Base-by-base conservation (phyloP, 2,329 filamentous ascomycete genomes). In the Sporothrix schenckii region DNA sequence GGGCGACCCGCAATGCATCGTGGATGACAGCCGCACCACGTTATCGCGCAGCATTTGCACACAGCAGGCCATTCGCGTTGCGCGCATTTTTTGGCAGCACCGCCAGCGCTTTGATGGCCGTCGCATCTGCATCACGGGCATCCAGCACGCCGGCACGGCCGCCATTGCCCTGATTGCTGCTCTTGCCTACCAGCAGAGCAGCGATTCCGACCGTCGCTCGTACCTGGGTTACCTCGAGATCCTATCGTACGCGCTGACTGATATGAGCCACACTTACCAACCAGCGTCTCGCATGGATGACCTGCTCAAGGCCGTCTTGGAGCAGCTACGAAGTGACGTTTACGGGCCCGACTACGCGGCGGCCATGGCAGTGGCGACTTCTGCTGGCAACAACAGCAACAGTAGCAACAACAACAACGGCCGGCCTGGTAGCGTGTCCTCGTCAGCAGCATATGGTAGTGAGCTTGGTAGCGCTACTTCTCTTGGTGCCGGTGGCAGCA, bases 1-100 rank as follows among this genome's bases (percentile, higher is more conserved):
- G 56, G 77, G 77, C 14, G 79, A 81, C 60, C 75, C 79, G 2
- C 75, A 77, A 54, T 77, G 77, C 14, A 77, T 79, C 24, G 77
- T 81, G 49, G 80, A 81, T 70, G 80, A 82, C 72, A 80, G 76
- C 70, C 82, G 81, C 72, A 82, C 80, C 5, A 80, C 81, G 4
- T 75, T 86, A 30, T 84, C 83, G 3, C 80, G 85, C 21, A 83
- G 80, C 67, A 84, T 86, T 69, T 87, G 85, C 77, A 85, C 83
- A 0, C 84, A 86, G 66, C 84, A 87, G 72, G 85, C 85, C 4
- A 83, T 86, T 69, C 78, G 83, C 0, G 82, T 87, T 0, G 82
- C 84, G 0, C 80, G 82, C 27, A 85, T 87, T 71, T 86, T 86
- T 74, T 85, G 83, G 83, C 84, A 85, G 71, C 84, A 87, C 73